These are phyloP conservation scores for Corynascus novoguineensis DNA, from an alignment of 495 filamentous ascomycete species.

Conservation along the genomic window DNA sequence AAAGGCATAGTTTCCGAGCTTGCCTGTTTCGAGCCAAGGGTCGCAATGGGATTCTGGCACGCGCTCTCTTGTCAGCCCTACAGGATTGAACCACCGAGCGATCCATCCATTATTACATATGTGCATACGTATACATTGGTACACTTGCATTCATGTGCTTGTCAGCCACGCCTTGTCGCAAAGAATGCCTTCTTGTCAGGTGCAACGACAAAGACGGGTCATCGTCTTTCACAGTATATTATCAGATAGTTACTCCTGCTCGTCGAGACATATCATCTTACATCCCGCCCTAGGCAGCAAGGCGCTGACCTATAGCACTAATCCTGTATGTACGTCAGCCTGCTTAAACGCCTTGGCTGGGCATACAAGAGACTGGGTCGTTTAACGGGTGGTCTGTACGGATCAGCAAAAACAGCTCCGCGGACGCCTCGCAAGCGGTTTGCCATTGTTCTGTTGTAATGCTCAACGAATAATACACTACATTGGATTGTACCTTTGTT, in stretches of 20 bases:
- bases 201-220: too few relatives aligned
- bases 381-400: not conserved
- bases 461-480: not conserved
- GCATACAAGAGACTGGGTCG: not conserved
- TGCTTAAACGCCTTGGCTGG: not conserved
- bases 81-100: too few relatives aligned
- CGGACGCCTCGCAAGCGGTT: not conserved
- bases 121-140: too few relatives aligned
- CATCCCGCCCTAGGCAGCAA: not conserved
- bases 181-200: too few relatives aligned
- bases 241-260: too few relatives aligned
- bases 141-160: too few relatives aligned
- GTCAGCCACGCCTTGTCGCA: too few relatives aligned
- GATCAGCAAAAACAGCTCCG: not conserved
- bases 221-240: too few relatives aligned
- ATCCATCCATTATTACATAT: too few relatives aligned
- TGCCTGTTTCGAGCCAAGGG: not conserved
- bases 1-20: not conserved
- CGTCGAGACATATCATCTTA: not conserved
- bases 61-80: slow-evolving; percentile 10
- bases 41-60: too few relatives aligned
- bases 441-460: not conserved
- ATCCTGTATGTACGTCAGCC: not conserved
- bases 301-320: not conserved
- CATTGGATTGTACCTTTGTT: not conserved